A percentile compares a stretch with the other conserved stretches of the same genome.
Evolutionary conservation across 1,284 basidiomycete genomes (phyloP).

Genomic region (Cryptococcus jaspeensis): DNA sequence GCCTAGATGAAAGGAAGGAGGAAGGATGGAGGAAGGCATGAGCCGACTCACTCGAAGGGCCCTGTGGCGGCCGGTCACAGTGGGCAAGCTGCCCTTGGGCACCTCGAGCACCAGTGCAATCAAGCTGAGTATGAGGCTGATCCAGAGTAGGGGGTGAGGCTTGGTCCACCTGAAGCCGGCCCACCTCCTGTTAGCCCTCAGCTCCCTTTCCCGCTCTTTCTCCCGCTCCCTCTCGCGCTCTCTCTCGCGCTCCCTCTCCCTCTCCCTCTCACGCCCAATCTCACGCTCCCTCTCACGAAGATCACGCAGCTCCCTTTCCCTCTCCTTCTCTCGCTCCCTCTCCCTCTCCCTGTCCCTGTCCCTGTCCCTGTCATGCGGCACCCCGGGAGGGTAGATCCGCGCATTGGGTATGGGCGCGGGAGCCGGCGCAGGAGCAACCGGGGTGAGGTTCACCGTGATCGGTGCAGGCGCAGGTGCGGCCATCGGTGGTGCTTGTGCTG

Average conservation of each 20-base stretch:
- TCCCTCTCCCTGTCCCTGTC: too few relatives aligned
- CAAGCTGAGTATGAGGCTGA: constrained; percentile 35
- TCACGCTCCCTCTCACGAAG: too few relatives aligned
- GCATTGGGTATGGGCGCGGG: too few relatives aligned
- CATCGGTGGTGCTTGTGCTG: constrained; percentile 6
- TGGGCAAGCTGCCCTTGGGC: constrained; percentile 44
- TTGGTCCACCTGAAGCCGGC: constrained; percentile 9
- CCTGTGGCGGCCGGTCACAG: constrained; percentile 44
- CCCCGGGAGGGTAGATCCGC: too few relatives aligned
- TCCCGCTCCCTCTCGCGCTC: too few relatives aligned
- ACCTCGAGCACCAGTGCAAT: constrained; percentile 41
- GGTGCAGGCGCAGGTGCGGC: constrained; percentile 1
- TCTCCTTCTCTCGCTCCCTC: too few relatives aligned
- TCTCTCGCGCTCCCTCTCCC: too few relatives aligned
- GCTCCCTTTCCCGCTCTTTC: too few relatives aligned
- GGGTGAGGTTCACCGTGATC: constrained; percentile 1
- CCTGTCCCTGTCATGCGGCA: too few relatives aligned
- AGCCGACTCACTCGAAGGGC: constrained; percentile 37
- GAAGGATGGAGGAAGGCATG: not conserved
- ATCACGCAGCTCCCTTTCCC: too few relatives aligned
- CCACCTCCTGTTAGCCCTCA: not conserved
- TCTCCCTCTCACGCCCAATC: too few relatives aligned
- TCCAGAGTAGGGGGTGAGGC: constrained; percentile 46
- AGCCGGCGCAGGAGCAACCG: too few relatives aligned
- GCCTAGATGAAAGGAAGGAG: not conserved